These are phyloP conservation scores for Xylariaceae sp. DNA, from an alignment of 2,329 filamentous ascomycete genomes.

Conservation along the genomic window DNA sequence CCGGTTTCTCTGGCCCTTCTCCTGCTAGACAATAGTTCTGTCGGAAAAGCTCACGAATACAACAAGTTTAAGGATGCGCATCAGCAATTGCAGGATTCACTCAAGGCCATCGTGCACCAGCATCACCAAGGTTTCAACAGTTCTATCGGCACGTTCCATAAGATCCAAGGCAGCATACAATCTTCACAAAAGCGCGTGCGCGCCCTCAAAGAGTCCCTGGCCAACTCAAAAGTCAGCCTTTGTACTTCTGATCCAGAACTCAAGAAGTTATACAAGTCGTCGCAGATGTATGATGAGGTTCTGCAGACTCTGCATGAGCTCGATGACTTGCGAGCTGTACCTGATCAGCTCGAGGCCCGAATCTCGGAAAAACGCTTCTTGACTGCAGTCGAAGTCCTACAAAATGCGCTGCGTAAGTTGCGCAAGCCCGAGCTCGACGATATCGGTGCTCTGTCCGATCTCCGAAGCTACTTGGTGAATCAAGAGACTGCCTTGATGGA, in stretches of 20 bases:
- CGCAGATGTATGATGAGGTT: slow-evolving; percentile 85
- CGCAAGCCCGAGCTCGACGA: slow-evolving; percentile 83
- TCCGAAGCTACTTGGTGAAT: slow-evolving; percentile 83
- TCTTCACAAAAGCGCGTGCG: slow-evolving; percentile 81
- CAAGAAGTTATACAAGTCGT: slow-evolving; percentile 80
- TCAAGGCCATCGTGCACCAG: slow-evolving; percentile 95
- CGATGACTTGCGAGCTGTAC: slow-evolving; percentile 82
- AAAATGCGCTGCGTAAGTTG: slow-evolving; percentile 78
- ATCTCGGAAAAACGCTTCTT: slow-evolving; percentile 96
- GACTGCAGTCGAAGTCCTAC: slow-evolving; percentile 84
- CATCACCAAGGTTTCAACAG: slow-evolving; percentile 99
- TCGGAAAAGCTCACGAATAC: slow-evolving; percentile 86
- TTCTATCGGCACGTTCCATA: slow-evolving; percentile 97
- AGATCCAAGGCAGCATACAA: slow-evolving; percentile 91
- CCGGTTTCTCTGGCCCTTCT: slow-evolving; percentile 94
- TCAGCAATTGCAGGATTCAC: slow-evolving; percentile 79
- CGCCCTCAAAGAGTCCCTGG: slow-evolving; percentile 74
- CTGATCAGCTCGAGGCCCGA: slow-evolving; percentile 85
- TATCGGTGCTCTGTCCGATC: slow-evolving; percentile 80
- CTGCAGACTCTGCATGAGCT: slow-evolving; percentile 77
- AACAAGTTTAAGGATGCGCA: slow-evolving; percentile 78
- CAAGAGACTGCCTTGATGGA: slow-evolving; percentile 90
- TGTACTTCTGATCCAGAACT: slow-evolving; percentile 84
- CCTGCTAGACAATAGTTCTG: slow-evolving; percentile 86
- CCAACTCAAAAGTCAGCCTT: slow-evolving; percentile 72